These are phyloP conservation scores for Fraxinus pennsylvanica DNA, from an alignment of 257 asterid species.

Conservation along the genomic window DNA sequence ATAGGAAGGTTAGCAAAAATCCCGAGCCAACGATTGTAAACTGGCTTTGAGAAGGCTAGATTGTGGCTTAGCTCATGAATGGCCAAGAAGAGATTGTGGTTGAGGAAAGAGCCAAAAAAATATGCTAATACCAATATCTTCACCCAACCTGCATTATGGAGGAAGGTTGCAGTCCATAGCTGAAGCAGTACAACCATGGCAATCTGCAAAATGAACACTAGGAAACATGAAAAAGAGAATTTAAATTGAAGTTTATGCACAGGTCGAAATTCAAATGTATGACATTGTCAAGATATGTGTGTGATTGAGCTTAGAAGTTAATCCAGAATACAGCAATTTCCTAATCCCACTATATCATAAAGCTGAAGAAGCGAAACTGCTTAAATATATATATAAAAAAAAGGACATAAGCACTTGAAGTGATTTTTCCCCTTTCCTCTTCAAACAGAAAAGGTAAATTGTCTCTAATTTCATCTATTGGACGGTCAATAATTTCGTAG, in stretches of 20 bases:
- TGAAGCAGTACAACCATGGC: slow-evolving; percentile 73
- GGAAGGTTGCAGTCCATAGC: slow-evolving; percentile 86
- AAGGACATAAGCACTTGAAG: not conserved
- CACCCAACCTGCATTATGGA: slow-evolving; percentile 60
- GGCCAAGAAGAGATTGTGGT: slow-evolving; percentile 93
- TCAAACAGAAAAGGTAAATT: not conserved
- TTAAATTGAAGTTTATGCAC: not conserved
- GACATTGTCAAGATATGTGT: not conserved
- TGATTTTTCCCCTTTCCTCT: not conserved
- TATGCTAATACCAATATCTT: slow-evolving; percentile 67
- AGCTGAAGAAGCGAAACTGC: not conserved
- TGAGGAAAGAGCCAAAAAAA: slow-evolving; percentile 91
- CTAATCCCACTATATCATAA: not conserved
- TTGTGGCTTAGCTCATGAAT: slow-evolving; percentile 95
- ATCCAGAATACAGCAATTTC: not conserved
- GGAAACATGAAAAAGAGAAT: slow-evolving; percentile 8
- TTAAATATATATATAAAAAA: not conserved
- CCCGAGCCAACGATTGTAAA: slow-evolving; percentile 87
- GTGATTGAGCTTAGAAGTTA: not conserved
- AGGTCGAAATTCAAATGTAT: not conserved
- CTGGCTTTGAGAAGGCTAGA: slow-evolving; percentile 84
- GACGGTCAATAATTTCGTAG: not conserved
- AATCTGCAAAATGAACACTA: slow-evolving; percentile 46
- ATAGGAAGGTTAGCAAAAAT: slow-evolving; percentile 90
- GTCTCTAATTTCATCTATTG: not conserved